These are phyloP conservation scores for Podaxis mareebaensis DNA, from an alignment of 768 basidiomycete species.

Conservation along the genomic window DNA sequence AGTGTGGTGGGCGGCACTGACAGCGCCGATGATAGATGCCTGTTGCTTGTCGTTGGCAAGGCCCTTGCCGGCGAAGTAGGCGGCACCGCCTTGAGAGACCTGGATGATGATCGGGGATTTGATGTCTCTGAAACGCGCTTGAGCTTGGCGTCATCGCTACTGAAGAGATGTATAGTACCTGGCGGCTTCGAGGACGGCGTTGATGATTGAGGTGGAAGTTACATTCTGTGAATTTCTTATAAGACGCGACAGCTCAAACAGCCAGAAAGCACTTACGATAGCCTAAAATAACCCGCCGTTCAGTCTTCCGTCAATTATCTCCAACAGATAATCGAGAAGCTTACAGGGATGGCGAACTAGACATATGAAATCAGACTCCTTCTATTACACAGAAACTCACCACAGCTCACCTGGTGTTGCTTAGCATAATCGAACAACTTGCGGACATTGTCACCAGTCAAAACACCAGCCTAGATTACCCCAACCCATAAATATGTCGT, in stretches of 20 bases:
- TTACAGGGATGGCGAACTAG: slow-evolving; percentile 84
- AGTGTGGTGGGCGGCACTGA: slow-evolving; percentile 91
- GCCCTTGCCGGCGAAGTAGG: slow-evolving; percentile 97
- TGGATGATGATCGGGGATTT: slow-evolving; percentile 98
- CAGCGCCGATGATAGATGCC: slow-evolving; percentile 90
- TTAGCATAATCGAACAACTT: slow-evolving; percentile 96
- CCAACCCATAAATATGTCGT: background rate
- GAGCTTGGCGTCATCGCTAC: slow-evolving; percentile 8
- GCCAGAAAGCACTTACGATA: slow-evolving; percentile 56
- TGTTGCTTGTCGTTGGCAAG: slow-evolving; percentile 93
- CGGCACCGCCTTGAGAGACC: slow-evolving; percentile 94
- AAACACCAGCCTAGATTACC: slow-evolving; percentile 77
- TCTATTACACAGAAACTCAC: background rate
- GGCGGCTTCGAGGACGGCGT: slow-evolving; percentile 94
- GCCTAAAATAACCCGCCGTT: slow-evolving; percentile 45
- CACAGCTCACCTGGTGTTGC: slow-evolving; percentile 66
- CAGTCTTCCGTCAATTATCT: slow-evolving; percentile 8
- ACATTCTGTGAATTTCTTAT: slow-evolving; percentile 64
- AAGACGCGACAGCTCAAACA: background rate
- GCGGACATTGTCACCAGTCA: slow-evolving; percentile 93
- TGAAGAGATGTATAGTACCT: slow-evolving; percentile 47
- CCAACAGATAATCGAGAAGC: slow-evolving; percentile 28
- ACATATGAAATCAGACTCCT: background rate
- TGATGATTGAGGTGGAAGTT: slow-evolving; percentile 93
- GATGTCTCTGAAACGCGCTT: slow-evolving; percentile 63